Evolutionary conservation across 192 early-diverging fungal genomes (phyloP).

Genomic region (Mortierella antarctica): DNA sequence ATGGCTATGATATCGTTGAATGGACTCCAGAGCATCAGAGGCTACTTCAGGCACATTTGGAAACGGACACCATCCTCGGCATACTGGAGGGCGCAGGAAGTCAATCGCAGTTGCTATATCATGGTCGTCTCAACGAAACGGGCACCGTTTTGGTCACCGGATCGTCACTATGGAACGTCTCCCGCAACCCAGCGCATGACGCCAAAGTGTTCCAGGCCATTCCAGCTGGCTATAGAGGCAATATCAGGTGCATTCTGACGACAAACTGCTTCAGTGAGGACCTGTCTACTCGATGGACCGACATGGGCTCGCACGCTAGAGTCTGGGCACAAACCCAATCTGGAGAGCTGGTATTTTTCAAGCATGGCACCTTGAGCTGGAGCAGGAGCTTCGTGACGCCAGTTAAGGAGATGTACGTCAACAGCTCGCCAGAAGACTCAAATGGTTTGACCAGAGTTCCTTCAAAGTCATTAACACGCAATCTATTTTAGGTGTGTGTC

Average conservation of each 20-base stretch:
- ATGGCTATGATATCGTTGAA: constrained; percentile 18
- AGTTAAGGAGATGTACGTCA: constrained; percentile 11
- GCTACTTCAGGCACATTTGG: constrained; percentile 15
- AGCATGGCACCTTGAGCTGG: constrained; percentile 21
- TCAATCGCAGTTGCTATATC: constrained; percentile 8
- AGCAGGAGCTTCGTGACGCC: background rate
- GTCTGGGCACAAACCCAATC: constrained; percentile 28
- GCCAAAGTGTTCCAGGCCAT: too few relatives aligned
- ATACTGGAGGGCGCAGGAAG: background rate
- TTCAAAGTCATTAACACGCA: background rate
- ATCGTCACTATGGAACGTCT: background rate
- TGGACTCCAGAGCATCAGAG: constrained; percentile 18
- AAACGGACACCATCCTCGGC: constrained; percentile 6
- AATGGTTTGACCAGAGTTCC: background rate
- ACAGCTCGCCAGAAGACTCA: background rate
- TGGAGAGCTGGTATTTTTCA: constrained; percentile 19
- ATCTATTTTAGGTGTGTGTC: background rate
- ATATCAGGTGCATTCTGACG: background rate
- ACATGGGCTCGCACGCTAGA: too few relatives aligned
- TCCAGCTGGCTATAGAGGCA: too few relatives aligned
- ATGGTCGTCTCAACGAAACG: background rate
- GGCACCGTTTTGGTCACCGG: background rate
- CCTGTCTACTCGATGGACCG: background rate
- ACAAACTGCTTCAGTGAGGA: background rate
- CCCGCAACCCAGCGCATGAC: too few relatives aligned